Evolutionary conservation across 1,284 basidiomycete genomes (phyloP), one percentile per base, ranked within the genome.

Genomic region (Singerocomus inundabilis): DNA sequence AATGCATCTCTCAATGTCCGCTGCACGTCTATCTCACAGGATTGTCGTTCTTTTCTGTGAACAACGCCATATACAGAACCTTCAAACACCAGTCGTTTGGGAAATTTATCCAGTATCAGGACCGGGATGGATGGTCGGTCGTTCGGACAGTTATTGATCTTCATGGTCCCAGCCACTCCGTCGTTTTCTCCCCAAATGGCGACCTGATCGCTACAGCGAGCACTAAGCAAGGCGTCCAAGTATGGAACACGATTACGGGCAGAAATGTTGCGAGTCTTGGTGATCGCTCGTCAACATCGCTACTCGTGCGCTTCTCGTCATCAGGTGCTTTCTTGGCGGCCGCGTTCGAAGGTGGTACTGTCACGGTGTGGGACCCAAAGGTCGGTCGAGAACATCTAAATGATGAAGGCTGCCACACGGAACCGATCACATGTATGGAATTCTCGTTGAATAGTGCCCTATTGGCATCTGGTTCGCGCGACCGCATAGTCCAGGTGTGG

Each of bases 361-460:
- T 68, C 6, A 6, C 39, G 0, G 34, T 65, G 7, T 66, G 63
- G 66, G 62, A 63, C 47, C n/a, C n/a, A n/a, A n/a, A n/a, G n/a
- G 56, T 59, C 1, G 62, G 64, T 1, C 34, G 52, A 24, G 46
- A 64, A 25, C 53, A 64, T n/a, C 24, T 64, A 21, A 62, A 49
- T 25, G 39, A 61, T 11, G 46, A 52, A 32, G 28, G 25, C 13
- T 57, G 48, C 11, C 63, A 66, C 16, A 16, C 40, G 3, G 44
- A 54, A 13, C 15, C 21, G 5, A 57, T 66, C 25, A 51, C 41
- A 0, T 64, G 51, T 12, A 32, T 64, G 9, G 59, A 57, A 13
- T 62, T 62, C 28, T 66, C 66, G 2, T 21, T 28, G 13, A 38
- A 68, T 34, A 54, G 48, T n/a, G 16, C 24, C 5, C 18, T 61